Conservation (phyloP, 208 protist genomes). For the Leptomonas pyrrhocoris region DNA sequence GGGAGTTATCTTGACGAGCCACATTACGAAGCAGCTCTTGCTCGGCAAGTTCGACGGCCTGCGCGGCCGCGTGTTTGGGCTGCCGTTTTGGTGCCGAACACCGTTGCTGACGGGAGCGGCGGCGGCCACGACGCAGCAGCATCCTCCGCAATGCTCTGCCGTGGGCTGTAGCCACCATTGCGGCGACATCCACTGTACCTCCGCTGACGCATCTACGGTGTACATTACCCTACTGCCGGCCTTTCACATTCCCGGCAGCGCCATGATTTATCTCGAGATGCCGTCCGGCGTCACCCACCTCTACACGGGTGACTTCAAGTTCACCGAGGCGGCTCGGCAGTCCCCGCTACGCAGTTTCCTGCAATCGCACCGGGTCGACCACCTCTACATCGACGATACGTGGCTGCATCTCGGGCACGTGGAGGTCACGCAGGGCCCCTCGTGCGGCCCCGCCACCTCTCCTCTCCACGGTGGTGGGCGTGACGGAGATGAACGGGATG, state of each 20-base stretch:
- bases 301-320: slow-evolving; percentile 88
- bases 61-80: slow-evolving; percentile 24
- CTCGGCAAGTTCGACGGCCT: slow-evolving; percentile 49
- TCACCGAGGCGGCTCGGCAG: slow-evolving; percentile 28
- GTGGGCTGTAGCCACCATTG: neutral
- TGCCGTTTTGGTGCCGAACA: slow-evolving; percentile 47
- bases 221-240: slow-evolving; percentile 59
- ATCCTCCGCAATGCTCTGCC: too few species aligned
- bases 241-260: slow-evolving; percentile 81
- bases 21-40: slow-evolving; percentile 62
- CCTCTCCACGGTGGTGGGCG: neutral
- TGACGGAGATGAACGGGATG: neutral
- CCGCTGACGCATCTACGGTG: slow-evolving; percentile 11
- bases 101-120: slow-evolving; percentile 18
- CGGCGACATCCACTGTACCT: neutral
- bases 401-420: slow-evolving; percentile 75
- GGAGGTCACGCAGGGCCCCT: slow-evolving; percentile 12
- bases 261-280: slow-evolving; percentile 76
- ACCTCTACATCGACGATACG: slow-evolving; percentile 86
- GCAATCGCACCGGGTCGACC: slow-evolving; percentile 60
- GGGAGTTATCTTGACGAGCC: slow-evolving; percentile 64
- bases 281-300: slow-evolving; percentile 58
- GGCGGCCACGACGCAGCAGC: neutral
- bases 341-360: slow-evolving; percentile 53
- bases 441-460: neutral